Conservation (phyloP, 1,284 basidiomycete species). For the Boletus semigastroideus region DNA sequence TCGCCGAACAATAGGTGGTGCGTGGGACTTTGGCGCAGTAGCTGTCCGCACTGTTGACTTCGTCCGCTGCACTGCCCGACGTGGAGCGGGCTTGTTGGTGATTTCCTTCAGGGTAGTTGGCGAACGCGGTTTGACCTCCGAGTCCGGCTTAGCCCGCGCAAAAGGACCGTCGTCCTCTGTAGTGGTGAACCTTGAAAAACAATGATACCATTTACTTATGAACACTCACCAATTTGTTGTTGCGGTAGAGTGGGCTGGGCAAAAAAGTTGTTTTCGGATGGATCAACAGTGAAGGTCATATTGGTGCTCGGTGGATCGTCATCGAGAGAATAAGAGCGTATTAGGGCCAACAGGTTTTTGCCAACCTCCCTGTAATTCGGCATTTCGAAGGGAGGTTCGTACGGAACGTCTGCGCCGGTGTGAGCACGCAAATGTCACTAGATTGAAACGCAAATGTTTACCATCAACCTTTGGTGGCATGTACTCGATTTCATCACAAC, state of each 20-base stretch:
- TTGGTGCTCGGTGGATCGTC: conserved; percentile 34
- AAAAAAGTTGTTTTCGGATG: conserved; percentile 29
- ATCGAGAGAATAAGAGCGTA: conserved; percentile 40
- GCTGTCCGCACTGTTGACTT: conserved; percentile 4
- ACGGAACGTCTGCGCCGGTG: conserved; percentile 43
- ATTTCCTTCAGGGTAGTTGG: conserved; percentile 3
- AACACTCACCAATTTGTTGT: conserved; percentile 37
- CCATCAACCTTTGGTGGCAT: conserved; percentile 70
- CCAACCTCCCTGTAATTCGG: conserved; percentile 59
- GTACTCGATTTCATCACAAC: conserved; percentile 73
- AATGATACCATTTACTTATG: not conserved
- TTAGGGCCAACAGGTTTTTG: conserved; percentile 40
- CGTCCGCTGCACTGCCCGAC: conserved; percentile 10
- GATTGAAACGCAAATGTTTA: conserved; percentile 33
- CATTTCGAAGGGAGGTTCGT: conserved; percentile 54
- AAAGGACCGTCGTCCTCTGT: conserved; percentile 33
- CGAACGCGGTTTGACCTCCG: conserved; percentile 10
- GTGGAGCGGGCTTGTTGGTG: conserved; percentile 2
- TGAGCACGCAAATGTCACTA: conserved; percentile 1
- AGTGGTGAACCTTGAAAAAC: not conserved
- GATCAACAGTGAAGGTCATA: conserved; percentile 30
- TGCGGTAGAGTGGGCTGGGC: conserved; percentile 24
- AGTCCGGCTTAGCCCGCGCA: conserved; percentile 14
- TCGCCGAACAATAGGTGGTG: conserved; percentile 10
- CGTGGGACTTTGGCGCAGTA: conserved; percentile 7